phyloP scores from a whole-genome alignment of 371 early-diverging fungal species.

The Syncephalastrum sp. region DNA sequence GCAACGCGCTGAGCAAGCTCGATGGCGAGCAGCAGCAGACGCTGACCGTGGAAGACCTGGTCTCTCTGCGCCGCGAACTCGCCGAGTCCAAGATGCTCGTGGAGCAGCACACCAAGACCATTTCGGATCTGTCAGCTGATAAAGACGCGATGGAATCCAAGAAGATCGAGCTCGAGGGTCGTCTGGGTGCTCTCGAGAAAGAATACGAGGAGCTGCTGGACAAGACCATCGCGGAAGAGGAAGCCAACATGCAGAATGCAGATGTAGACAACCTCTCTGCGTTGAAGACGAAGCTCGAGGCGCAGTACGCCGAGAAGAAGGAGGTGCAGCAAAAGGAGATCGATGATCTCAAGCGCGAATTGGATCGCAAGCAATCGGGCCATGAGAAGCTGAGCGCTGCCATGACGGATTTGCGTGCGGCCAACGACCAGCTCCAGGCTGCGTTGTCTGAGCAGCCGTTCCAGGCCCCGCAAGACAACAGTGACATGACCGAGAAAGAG shows the following conservation, averaged over 20 bases:
- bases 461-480: slow-evolving; percentile 7
- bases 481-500: slow-evolving; percentile 63
- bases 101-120: slow-evolving; percentile 68
- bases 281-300: slow-evolving; percentile 82
- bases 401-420: slow-evolving; percentile 59
- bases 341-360: slow-evolving; percentile 60
- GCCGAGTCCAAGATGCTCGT: slow-evolving; percentile 69
- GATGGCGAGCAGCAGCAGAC: slow-evolving; percentile 31
- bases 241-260: slow-evolving; percentile 58
- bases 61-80: slow-evolving; percentile 73
- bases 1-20: slow-evolving; percentile 69
- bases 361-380: slow-evolving; percentile 73
- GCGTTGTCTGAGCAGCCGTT: slow-evolving; percentile 32
- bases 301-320: slow-evolving; percentile 72
- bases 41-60: slow-evolving; percentile 71
- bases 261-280: slow-evolving; percentile 73
- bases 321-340: slow-evolving; percentile 80
- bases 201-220: slow-evolving; percentile 93
- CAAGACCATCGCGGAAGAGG: slow-evolving; percentile 91
- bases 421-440: slow-evolving; percentile 69
- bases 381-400: slow-evolving; percentile 58
- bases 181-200: slow-evolving; percentile 69
- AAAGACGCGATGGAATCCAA: slow-evolving; percentile 61
- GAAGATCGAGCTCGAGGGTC: slow-evolving; percentile 72
- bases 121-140: slow-evolving; percentile 62